phyloP scores from a whole-genome alignment of 179 eudicot species.

The Camellia oleifera region DNA sequence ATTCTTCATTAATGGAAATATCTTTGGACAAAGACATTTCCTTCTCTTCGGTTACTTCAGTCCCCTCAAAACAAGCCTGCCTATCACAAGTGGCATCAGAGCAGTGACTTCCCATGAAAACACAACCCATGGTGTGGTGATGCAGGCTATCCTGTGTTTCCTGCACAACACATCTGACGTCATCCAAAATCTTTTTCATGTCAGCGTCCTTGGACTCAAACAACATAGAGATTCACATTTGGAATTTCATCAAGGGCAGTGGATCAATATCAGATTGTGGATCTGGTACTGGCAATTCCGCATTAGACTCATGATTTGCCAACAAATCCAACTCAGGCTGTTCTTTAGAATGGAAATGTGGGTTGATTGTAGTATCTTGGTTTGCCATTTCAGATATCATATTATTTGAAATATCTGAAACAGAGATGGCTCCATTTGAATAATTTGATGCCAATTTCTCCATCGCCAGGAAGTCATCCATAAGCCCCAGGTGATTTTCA shows the following conservation, averaged over 20 bases:
- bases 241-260: constrained; percentile 42
- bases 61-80: constrained; percentile 30
- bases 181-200: constrained; percentile 48
- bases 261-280: constrained; percentile 27
- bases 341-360: constrained; percentile 25
- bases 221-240: constrained; percentile 50
- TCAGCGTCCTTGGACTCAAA: constrained; percentile 61
- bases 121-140: constrained; percentile 35
- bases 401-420: constrained; percentile 23
- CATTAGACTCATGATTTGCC: constrained; percentile 15
- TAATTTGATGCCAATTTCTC: constrained; percentile 73
- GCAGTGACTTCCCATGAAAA: constrained; percentile 43
- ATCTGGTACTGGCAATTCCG: constrained; percentile 19
- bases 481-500: constrained; percentile 60
- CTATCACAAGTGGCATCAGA: constrained; percentile 27
- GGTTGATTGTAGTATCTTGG: constrained; percentile 15
- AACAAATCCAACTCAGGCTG: constrained; percentile 22
- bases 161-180: constrained; percentile 48
- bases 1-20: constrained; percentile 34
- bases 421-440: constrained; percentile 24
- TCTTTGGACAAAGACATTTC: constrained; percentile 37
- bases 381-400: constrained; percentile 25
- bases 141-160: constrained; percentile 37
- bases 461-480: constrained; percentile 98
- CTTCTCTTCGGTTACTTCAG: constrained; percentile 30